Evolutionary conservation across 208 protist species (phyloP).

Genomic region (Angomonas deanei): DNA sequence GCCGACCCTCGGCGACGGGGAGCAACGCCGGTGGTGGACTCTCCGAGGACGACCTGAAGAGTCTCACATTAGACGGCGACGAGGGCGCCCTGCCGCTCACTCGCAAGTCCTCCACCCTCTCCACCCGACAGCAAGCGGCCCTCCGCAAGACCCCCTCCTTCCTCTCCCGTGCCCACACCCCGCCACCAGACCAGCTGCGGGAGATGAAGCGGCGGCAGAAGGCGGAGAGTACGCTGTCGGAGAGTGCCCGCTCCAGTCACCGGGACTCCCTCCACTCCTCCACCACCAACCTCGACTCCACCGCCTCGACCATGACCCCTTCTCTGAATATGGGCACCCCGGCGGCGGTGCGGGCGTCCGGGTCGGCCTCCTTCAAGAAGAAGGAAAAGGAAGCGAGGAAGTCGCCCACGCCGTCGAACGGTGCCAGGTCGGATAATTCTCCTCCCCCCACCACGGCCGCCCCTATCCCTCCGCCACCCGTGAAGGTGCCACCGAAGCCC

Average conservation of each 20-base stretch:
- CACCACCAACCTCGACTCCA: background rate
- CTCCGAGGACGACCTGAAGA: background rate
- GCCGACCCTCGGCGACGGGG: background rate
- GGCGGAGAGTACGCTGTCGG: background rate
- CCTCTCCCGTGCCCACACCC: slow-evolving; percentile 29
- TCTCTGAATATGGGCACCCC: background rate
- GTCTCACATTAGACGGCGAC: slow-evolving; percentile 4
- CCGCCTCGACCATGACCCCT: background rate
- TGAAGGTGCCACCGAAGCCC: too few relatives aligned
- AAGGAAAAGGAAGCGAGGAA: too few relatives aligned
- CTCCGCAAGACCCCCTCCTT: slow-evolving; percentile 24
- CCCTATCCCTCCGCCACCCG: too few relatives aligned
- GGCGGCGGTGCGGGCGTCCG: too few relatives aligned
- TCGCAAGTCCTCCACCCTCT: slow-evolving; percentile 29
- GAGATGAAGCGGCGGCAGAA: slow-evolving; percentile 1
- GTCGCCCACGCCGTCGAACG: too few relatives aligned
- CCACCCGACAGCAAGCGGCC: slow-evolving; percentile 23
- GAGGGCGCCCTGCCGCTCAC: slow-evolving; percentile 20
- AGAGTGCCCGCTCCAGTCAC: background rate
- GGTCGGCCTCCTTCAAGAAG: too few relatives aligned
- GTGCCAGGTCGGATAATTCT: too few relatives aligned
- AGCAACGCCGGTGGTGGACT: background rate
- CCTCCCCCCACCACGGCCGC: too few relatives aligned
- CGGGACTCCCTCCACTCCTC: too few relatives aligned
- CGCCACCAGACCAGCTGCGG: slow-evolving; percentile 23